These are phyloP conservation scores for Closterium sp. DNA, from an alignment of 139 green algal species.

Conservation along the genomic window DNA sequence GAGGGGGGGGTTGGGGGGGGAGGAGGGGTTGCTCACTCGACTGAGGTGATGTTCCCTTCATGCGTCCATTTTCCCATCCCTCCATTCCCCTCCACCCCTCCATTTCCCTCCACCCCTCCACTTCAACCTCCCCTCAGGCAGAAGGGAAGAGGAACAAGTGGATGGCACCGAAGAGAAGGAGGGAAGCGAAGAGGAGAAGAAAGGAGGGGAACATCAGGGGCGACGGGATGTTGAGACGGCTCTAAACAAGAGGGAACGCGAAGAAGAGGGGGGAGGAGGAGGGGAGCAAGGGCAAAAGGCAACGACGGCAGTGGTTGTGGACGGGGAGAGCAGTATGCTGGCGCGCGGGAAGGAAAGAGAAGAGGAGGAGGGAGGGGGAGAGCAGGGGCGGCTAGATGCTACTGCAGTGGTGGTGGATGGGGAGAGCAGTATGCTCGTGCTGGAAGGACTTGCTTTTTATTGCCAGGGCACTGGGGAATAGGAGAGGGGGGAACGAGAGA, in stretches of 20 bases:
- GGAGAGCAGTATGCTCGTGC: no score
- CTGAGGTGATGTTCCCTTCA: no score
- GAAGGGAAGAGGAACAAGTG: neutral
- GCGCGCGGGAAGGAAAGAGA: no score
- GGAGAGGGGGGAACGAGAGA: neutral
- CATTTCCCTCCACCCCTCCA: neutral
- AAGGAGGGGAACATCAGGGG: neutral
- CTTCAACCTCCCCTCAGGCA: neutral
- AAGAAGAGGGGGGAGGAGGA: neutral
- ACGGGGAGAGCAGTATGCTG: neutral
- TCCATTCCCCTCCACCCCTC: neutral
- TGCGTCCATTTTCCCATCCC: no score
- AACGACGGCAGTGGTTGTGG: neutral
- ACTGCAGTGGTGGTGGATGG: no score
- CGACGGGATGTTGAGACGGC: no score
- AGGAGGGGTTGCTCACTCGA: no score
- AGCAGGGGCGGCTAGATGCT: no score
- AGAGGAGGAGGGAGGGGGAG: no score
- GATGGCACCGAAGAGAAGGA: neutral
- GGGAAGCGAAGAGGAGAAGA: neutral
- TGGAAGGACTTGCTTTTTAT: neutral
- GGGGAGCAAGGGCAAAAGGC: neutral
- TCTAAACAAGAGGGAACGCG: no score
- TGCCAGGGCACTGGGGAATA: neutral
- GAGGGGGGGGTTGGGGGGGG: no score